These are phyloP conservation scores for Peltaster fructicola DNA, from an alignment of 2,329 filamentous ascomycete genomes.

Conservation along the genomic window DNA sequence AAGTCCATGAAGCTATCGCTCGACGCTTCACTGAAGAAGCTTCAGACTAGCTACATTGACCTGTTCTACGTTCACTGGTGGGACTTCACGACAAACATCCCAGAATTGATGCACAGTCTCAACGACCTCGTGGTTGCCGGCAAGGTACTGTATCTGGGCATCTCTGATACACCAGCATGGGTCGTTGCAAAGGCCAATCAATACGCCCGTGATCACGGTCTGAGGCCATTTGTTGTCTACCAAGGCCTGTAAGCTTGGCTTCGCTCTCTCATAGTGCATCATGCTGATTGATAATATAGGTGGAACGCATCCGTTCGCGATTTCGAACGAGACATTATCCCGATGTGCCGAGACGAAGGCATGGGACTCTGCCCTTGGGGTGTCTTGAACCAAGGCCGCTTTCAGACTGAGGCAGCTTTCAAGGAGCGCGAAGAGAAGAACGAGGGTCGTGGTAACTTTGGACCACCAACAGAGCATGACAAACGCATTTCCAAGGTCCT, in stretches of 20 bases:
- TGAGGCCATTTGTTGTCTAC: constrained; percentile 22
- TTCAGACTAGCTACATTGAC: constrained; percentile 25
- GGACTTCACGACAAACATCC: constrained; percentile 32
- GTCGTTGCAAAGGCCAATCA: constrained; percentile 16
- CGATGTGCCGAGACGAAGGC: constrained; percentile 44
- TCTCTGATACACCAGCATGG: constrained; percentile 23
- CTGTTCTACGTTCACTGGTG: constrained; percentile 23
- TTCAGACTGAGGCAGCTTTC: constrained; percentile 20
- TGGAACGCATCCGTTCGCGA: constrained; percentile 47
- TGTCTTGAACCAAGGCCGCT: constrained; percentile 29
- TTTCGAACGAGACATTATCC: constrained; percentile 24
- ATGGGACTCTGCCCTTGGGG: constrained; percentile 20
- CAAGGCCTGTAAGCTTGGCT: no score
- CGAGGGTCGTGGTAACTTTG: constrained; percentile 11
- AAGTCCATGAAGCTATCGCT: constrained; percentile 23
- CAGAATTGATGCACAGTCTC: constrained; percentile 22
- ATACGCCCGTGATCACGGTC: constrained; percentile 21
- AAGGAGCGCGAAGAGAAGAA: constrained; percentile 3
- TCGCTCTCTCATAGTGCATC: no score
- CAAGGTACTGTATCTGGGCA: constrained; percentile 23
- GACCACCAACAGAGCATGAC: constrained; percentile 29
- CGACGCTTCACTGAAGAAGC: constrained; percentile 21
- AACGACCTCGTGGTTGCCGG: constrained; percentile 19
- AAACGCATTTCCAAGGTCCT: constrained; percentile 38
- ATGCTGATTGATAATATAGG: no score